Conservation (phyloP, 2,329 filamentous ascomycete genomes). For the Colletotrichum trifolii region DNA sequence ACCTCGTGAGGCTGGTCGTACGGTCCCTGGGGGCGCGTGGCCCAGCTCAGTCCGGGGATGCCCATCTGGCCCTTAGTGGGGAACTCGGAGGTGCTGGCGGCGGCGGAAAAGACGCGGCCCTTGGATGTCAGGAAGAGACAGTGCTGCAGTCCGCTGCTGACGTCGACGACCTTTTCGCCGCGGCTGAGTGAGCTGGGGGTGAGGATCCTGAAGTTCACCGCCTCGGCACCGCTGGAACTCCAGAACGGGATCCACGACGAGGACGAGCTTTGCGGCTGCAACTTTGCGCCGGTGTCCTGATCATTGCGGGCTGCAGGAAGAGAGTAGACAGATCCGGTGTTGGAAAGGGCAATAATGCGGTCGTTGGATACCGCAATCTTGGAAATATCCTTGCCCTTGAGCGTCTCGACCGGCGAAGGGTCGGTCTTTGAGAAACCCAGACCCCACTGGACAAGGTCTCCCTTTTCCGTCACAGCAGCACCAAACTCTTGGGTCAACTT, state of each 20-base stretch:
- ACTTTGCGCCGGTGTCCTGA: slow-evolving; percentile 73
- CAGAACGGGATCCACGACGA: slow-evolving; percentile 80
- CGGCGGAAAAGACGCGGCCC: slow-evolving; percentile 90
- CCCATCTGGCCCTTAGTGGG: slow-evolving; percentile 89
- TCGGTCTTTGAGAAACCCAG: slow-evolving; percentile 75
- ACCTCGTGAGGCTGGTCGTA: slow-evolving; percentile 89
- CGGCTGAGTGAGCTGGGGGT: slow-evolving; percentile 72
- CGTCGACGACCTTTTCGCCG: slow-evolving; percentile 78
- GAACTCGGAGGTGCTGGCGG: slow-evolving; percentile 80
- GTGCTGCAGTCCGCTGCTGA: slow-evolving; percentile 86
- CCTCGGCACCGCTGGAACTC: slow-evolving; percentile 50
- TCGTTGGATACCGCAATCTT: slow-evolving; percentile 84
- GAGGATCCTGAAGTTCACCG: slow-evolving; percentile 78
- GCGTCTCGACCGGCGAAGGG: slow-evolving; percentile 73
- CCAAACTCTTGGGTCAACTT: slow-evolving; percentile 87
- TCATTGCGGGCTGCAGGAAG: slow-evolving; percentile 81
- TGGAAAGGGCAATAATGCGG: slow-evolving; percentile 82
- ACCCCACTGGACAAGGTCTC: slow-evolving; percentile 94
- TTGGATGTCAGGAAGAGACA: slow-evolving; percentile 84
- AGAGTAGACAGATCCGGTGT: slow-evolving; percentile 84
- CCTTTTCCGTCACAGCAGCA: slow-evolving; percentile 86
- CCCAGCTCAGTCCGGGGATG: slow-evolving; percentile 84
- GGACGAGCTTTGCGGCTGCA: slow-evolving; percentile 61
- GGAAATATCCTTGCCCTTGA: slow-evolving; percentile 83
- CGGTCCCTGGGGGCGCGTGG: slow-evolving; percentile 77